Conservation (phyloP, 2,329 filamentous ascomycete species). For the Aspergillus brasiliensis region DNA sequence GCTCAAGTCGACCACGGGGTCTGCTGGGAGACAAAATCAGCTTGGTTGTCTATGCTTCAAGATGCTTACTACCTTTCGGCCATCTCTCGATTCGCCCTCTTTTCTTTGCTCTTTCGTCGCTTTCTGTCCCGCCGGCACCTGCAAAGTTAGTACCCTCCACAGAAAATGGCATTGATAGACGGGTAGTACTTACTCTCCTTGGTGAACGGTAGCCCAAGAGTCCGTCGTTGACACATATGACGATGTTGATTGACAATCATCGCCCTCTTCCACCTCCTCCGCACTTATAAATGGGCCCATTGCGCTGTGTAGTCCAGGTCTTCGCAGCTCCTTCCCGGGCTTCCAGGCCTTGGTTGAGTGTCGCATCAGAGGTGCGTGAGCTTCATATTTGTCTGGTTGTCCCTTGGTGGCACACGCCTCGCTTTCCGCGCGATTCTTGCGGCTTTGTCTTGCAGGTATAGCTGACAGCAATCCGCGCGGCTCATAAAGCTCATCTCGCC, state of each 20-base stretch:
- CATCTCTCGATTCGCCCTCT: slow-evolving; percentile 10
- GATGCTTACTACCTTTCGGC: neutral
- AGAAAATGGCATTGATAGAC: neutral
- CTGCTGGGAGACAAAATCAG: slow-evolving; percentile 1
- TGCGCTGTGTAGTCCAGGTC: neutral
- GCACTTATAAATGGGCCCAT: slow-evolving; percentile 5
- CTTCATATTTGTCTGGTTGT: neutral
- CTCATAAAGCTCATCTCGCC: neutral
- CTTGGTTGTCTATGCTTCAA: neutral
- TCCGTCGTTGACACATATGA: slow-evolving; percentile 25
- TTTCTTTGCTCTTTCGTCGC: neutral
- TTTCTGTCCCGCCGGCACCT: slow-evolving; percentile 13
- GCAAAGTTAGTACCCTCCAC: slow-evolving; percentile 11
- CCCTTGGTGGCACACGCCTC: neutral
- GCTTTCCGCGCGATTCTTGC: neutral
- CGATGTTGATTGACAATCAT: slow-evolving; percentile 17
- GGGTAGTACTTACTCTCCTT: slow-evolving; percentile 21
- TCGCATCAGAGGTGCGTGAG: neutral
- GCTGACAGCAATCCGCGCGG: neutral
- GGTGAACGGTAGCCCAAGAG: slow-evolving; percentile 26
- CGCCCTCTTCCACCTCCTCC: slow-evolving; percentile 14
- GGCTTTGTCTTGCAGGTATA: neutral
- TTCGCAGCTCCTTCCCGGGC: slow-evolving; percentile 14
- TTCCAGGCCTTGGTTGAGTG: slow-evolving; percentile 20
- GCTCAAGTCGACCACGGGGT: neutral